phyloP scores from a whole-genome alignment of 2,329 filamentous ascomycete species.

The Malbranchea zuffiana region DNA sequence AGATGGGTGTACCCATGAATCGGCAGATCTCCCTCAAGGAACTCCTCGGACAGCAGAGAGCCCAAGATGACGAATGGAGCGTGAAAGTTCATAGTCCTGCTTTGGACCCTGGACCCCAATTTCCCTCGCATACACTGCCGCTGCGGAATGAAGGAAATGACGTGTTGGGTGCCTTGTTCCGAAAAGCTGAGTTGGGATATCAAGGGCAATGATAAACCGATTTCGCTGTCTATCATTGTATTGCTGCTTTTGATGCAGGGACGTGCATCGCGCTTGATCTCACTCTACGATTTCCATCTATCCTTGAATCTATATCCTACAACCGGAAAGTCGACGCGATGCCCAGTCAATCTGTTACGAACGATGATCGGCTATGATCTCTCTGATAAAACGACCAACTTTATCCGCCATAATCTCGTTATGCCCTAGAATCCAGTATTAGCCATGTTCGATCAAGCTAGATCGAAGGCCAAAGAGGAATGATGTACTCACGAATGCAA shows the following conservation, averaged over 20 bases:
- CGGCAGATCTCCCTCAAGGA: conserved; percentile 44
- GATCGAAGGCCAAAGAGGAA: background rate
- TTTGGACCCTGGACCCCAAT: conserved; percentile 4
- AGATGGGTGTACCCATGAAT: conserved; percentile 40
- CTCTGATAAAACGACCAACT: conserved; percentile 39
- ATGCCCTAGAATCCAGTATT: conserved; percentile 22
- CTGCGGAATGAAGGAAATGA: conserved; percentile 6
- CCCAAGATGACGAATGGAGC: conserved; percentile 42
- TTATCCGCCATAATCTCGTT: conserved; percentile 42
- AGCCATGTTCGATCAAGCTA: conserved; percentile 3
- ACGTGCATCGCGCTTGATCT: background rate
- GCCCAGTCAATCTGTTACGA: conserved; percentile 7
- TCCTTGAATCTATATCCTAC: conserved; percentile 4
- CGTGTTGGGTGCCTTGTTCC: conserved; percentile 22
- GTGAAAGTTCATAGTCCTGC: conserved; percentile 36
- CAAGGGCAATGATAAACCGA: conserved; percentile 7
- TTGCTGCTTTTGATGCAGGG: no score
- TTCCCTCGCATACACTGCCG: background rate
- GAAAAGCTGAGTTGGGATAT: conserved; percentile 25
- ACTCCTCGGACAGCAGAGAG: conserved; percentile 45
- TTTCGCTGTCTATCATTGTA: no score
- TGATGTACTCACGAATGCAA: conserved; percentile 40
- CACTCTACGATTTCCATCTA: conserved; percentile 5
- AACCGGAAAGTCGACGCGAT: background rate
- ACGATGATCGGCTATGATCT: conserved; percentile 24